Conservation (phyloP, 192 early-diverging fungal species). For the Lobosporangium transversale region DNA sequence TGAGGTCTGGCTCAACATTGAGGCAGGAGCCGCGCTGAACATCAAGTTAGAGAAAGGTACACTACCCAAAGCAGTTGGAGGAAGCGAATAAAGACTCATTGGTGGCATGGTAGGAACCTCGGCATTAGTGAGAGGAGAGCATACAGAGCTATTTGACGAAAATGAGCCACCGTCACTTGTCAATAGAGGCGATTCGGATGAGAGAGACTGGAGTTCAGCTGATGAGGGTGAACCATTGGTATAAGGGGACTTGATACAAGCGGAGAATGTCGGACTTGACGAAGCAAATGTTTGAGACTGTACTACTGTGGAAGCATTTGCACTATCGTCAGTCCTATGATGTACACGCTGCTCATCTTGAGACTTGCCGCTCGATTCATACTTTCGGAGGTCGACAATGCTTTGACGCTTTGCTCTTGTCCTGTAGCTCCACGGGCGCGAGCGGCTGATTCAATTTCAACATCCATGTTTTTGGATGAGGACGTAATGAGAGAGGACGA, state of each 20-base stretch:
- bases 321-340: too few species aligned
- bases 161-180: conserved; percentile 6
- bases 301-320: too few species aligned
- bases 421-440: neutral
- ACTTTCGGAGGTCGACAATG: neutral
- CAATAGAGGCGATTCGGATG: conserved; percentile 21
- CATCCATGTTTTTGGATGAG: conserved; percentile 16
- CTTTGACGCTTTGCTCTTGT: too few species aligned
- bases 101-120: conserved; percentile 1
- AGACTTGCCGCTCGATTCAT: conserved; percentile 5
- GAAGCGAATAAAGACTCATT: conserved; percentile 9
- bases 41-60: neutral
- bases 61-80: conserved; percentile 15
- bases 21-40: conserved; percentile 1
- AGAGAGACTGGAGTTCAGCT: conserved; percentile 2
- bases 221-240: neutral
- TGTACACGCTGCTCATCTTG: conserved; percentile 4
- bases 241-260: neutral
- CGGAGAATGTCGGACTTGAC: neutral
- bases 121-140: conserved; percentile 18
- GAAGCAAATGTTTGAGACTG: too few species aligned
- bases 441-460: conserved; percentile 18
- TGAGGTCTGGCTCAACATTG: too few species aligned
- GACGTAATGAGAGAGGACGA: conserved; percentile 13
- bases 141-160: conserved; percentile 16